phyloP scores from a whole-genome alignment of 148 eudicot genomes.

The Selenicereus undatus region DNA sequence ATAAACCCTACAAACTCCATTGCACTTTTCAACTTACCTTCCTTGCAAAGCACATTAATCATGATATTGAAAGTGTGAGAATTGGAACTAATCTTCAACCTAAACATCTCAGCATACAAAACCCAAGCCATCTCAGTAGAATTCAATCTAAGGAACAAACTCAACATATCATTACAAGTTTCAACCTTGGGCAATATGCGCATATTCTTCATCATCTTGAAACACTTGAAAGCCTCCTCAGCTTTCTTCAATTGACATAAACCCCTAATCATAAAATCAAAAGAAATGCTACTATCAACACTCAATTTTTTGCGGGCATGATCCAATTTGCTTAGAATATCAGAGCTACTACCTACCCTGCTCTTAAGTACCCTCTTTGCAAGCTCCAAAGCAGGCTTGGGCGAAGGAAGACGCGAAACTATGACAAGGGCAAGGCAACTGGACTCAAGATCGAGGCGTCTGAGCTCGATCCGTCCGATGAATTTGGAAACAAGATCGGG shows the following conservation, averaged over 20 bases:
- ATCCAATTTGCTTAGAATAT: constrained; percentile 35
- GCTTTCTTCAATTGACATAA: constrained; percentile 50
- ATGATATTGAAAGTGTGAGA: constrained; percentile 66
- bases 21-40: constrained; percentile 69
- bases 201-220: constrained; percentile 47
- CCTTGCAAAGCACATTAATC: constrained; percentile 69
- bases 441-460: constrained; percentile 25
- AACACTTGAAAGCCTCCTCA: constrained; percentile 47
- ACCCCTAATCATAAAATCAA: constrained; percentile 47
- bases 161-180: constrained; percentile 60
- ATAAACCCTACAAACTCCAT: constrained; percentile 52
- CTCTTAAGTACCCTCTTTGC: constrained; percentile 27
- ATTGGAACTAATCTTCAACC: constrained; percentile 44
- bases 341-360: constrained; percentile 9
- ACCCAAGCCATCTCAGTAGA: constrained; percentile 46
- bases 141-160: constrained; percentile 45
- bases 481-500: constrained; percentile 40
- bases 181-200: constrained; percentile 44
- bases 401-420: constrained; percentile 34
- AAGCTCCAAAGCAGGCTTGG: constrained; percentile 37
- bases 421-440: constrained; percentile 43
- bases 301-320: constrained; percentile 34
- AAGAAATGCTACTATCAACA: constrained; percentile 32
- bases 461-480: constrained; percentile 26
- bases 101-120: constrained; percentile 75